Evolutionary conservation across 305 asterid genomes (phyloP).

Genomic region (Withania somnifera): DNA sequence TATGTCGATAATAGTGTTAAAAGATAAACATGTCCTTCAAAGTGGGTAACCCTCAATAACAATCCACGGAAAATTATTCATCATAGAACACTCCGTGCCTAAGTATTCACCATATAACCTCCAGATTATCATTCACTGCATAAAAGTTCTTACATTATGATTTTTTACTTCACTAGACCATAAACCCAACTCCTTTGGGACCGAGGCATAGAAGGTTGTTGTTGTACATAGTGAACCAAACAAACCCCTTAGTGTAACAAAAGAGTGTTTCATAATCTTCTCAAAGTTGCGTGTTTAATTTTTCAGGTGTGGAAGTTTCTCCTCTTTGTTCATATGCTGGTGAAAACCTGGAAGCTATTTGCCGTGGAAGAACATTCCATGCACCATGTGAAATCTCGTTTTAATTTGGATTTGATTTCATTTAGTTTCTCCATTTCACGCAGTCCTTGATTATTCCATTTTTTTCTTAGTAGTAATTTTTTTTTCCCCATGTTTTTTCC

Average conservation of each 20-base stretch:
- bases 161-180: background rate
- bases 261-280: background rate
- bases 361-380: conserved; percentile 92
- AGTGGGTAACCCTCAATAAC: background rate
- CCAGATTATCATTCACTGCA: background rate
- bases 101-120: background rate
- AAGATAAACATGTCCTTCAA: background rate
- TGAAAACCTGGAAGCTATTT: conserved; percentile 84
- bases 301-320: conserved; percentile 86
- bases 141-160: background rate
- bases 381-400: conserved; percentile 87
- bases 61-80: background rate
- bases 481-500: background rate
- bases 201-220: background rate
- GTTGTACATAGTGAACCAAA: background rate
- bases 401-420: conserved; percentile 20
- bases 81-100: background rate
- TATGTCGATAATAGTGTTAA: background rate
- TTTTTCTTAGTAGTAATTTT: background rate
- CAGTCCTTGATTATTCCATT: background rate
- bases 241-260: background rate
- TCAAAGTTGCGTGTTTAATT: background rate
- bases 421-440: background rate
- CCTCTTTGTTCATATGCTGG: conserved; percentile 96
- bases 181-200: background rate